Evolutionary conservation across 352 stramenopile genomes (phyloP), one percentile per base, ranked within the genome.

Genomic region (Nothophytophthora sp.): DNA sequence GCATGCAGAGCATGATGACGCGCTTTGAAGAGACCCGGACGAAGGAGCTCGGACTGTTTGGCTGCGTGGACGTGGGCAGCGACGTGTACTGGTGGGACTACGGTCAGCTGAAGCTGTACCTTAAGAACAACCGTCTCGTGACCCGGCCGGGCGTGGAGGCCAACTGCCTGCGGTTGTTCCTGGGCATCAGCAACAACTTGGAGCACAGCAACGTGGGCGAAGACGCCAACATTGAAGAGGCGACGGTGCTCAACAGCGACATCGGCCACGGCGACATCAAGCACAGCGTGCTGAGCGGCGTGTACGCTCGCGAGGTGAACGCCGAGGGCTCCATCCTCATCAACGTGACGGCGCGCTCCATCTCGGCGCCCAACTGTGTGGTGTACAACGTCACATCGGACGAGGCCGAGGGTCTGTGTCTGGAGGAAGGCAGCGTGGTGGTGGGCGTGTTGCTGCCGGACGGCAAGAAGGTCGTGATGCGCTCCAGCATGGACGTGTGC

Each of bases 11-110:
- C 43, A 98, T 99, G 83, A 85, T 97, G 55, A 52, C 69, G 38
- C 64, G 63, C 13, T 98, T 98, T 50, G 67, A 97, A 34, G 55
- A 61, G 34, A 77, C 74, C 23, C 68, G 70, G 23, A 63, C 69
- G 46, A 70, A 75, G 43, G 56, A 83, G 48, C 77, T 97, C 29
- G 91, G 88, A 35, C 64, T 99, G 13, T 99, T 99, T 81, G 97
- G 97, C 50, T 97, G 96, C 25, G 95, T 99, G 1, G 92, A 99
- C 64, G 96, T 99, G 20, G 97, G 96, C 48, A 96, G 85, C 51
- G 84, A 97, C 51, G 95, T 98, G 19, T 98, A 97, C 81, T 99
- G 96, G 97, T 99, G 96, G 96, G 97, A 99, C 81, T 99, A 99
- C 72, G 97, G 97, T 34, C 95, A 98, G 70, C 77, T 99, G 33